Percentiles rank a stretch among this genome's conserved stretches.
These are phyloP conservation scores for Sporothrix sp. DNA, from an alignment of 2,329 filamentous ascomycete species.

Conservation along the genomic window DNA sequence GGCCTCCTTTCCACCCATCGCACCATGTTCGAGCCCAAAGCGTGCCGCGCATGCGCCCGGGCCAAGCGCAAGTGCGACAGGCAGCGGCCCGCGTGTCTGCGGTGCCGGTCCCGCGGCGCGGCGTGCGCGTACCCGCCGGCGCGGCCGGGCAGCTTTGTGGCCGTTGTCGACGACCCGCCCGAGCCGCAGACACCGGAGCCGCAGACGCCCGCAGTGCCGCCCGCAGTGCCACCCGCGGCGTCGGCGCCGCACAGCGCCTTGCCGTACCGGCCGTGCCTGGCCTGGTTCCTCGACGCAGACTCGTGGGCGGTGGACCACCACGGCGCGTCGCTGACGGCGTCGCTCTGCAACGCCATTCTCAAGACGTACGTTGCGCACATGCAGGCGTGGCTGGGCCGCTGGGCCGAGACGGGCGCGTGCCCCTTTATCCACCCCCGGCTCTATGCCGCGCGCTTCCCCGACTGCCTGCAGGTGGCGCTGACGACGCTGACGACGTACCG, in stretches of 20 bases:
- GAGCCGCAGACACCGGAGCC: not conserved
- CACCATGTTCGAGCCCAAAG: conserved; percentile 11
- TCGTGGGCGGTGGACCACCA: conserved; percentile 17
- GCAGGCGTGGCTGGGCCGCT: conserved; percentile 21
- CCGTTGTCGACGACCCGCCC: not conserved
- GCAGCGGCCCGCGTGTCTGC: conserved; percentile 19
- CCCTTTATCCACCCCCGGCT: conserved; percentile 25
- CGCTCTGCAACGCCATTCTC: conserved; percentile 3
- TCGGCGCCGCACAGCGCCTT: too few relatives aligned
- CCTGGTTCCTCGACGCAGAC: conserved; percentile 18
- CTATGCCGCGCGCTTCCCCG: conserved; percentile 22
- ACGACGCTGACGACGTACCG: conserved; percentile 20
- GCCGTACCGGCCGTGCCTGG: not conserved
- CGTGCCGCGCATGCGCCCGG: conserved; percentile 18
- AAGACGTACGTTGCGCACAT: conserved; percentile 13
- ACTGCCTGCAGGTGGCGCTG: conserved; percentile 25
- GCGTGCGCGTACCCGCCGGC: conserved; percentile 20
- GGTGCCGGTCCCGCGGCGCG: conserved; percentile 18
- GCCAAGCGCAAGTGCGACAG: conserved; percentile 21
- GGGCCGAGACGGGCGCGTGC: conserved; percentile 22
- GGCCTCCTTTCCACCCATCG: not conserved
- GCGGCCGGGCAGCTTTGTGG: conserved; percentile 2
- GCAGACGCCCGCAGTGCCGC: too few relatives aligned
- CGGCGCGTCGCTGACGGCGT: not conserved
- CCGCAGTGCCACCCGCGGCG: not conserved